Evolutionary conservation across 352 stramenopile genomes (phyloP), one percentile per base, ranked within the genome.

Genomic region (Halophytophthora polymorphica): DNA sequence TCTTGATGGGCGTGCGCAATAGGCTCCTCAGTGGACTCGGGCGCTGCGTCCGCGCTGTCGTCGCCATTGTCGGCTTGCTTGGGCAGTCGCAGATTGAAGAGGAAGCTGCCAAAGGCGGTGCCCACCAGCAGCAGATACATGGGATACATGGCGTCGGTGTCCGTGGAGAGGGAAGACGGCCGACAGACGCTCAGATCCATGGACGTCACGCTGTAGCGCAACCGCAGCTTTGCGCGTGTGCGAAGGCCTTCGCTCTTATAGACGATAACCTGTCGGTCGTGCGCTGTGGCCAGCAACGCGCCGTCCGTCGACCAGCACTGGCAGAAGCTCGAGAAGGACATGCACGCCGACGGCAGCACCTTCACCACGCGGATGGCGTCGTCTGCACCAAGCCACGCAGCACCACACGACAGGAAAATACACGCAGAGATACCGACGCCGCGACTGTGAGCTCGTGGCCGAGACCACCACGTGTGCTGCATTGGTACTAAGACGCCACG

Each of bases 221-320:
- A 15, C 8, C 47, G 31, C 10, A 73, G 15, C 14, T 15, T 56
- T 6, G 25, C 6, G 8, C 51, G 18, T 10, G 58, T 17, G n/a
- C 35, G 34, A 22, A 83, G 72, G 0, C 51, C 47, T 0, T 54
- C 18, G 0, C 38, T 61, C 3, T 45, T 45, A 39, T 88, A 86
- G 10, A 86, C 43, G 2, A 50, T 45, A 36, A 81, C 53, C 0
- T n/a, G 45, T 6, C 48, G 39, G 34, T 77, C 68, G 21, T 74
- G 64, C 7, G 65, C 67, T 3, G 69, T 64, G 0, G 48, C 60
- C 3, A 87, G 42, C 3, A 69, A 28, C 5, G 46, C 34, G 8
- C 65, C 76, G 43, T 73, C 53, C 2, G 14, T 37, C 18, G 65
- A 45, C 76, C 76, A 90, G 48, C 71, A 75, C 38, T 90, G 76